Evolutionary conservation across 2,329 filamentous ascomycete species (phyloP).

Genomic region (Lasiodiplodia citricola): DNA sequence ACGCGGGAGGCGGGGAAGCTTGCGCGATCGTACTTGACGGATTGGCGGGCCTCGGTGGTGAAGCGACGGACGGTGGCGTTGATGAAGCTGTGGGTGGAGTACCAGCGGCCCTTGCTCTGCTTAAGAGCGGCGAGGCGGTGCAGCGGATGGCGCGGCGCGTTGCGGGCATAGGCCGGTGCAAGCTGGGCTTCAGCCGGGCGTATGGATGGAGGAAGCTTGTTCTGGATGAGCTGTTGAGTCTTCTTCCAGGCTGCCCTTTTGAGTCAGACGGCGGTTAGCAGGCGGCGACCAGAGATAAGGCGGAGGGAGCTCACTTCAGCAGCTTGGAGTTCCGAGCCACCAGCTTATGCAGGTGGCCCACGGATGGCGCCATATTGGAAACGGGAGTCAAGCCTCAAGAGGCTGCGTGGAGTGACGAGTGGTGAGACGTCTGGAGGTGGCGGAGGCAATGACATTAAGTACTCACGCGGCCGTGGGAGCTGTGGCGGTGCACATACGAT

Average conservation of each 20-base stretch:
- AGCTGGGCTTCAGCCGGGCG: slow-evolving; percentile 56
- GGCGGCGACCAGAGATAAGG: not conserved
- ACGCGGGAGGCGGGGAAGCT: slow-evolving; percentile 63
- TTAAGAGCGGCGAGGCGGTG: slow-evolving; percentile 67
- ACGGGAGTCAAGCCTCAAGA: slow-evolving; percentile 8
- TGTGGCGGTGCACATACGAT: not conserved
- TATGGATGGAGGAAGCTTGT: slow-evolving; percentile 49
- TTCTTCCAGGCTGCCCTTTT: slow-evolving; percentile 55
- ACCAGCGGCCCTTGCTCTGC: slow-evolving; percentile 68
- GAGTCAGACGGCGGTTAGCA: slow-evolving; percentile 26
- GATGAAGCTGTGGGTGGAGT: slow-evolving; percentile 60
- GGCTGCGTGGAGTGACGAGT: slow-evolving; percentile 24
- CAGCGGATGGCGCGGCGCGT: slow-evolving; percentile 62
- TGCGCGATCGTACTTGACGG: slow-evolving; percentile 55
- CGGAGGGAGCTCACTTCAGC: slow-evolving; percentile 41
- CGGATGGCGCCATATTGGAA: slow-evolving; percentile 45
- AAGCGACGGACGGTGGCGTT: slow-evolving; percentile 56
- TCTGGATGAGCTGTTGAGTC: slow-evolving; percentile 52
- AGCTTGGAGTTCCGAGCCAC: slow-evolving; percentile 49
- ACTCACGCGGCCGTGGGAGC: not conserved
- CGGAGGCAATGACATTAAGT: slow-evolving; percentile 18
- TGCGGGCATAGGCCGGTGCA: slow-evolving; percentile 65
- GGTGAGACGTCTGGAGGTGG: slow-evolving; percentile 20
- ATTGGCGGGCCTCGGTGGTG: slow-evolving; percentile 52
- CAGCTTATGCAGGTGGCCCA: slow-evolving; percentile 46